A percentile compares a stretch with the other conserved stretches of the same genome.
These are phyloP conservation scores for Pisolithus albus DNA, from an alignment of 768 basidiomycete genomes.

Conservation along the genomic window DNA sequence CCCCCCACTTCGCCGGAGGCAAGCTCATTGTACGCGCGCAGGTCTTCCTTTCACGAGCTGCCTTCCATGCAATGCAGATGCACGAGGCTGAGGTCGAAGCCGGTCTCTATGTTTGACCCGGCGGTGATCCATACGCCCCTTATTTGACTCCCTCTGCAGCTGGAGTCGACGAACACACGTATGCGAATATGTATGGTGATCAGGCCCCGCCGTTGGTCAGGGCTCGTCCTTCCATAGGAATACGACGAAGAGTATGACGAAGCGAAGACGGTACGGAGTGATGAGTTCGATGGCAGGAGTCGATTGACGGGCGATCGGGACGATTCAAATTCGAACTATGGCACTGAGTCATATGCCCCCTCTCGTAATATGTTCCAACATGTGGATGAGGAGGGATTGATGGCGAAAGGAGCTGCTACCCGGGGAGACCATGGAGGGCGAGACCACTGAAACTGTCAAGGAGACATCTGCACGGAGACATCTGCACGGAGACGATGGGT, in stretches of 20 bases:
- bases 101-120: slow-evolving; percentile 50
- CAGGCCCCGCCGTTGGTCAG: slow-evolving; percentile 71
- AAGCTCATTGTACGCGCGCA: slow-evolving; percentile 24
- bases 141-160: slow-evolving; percentile 48
- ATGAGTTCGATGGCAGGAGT: slow-evolving; percentile 77
- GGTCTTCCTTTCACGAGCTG: slow-evolving; percentile 83
- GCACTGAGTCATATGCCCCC: slow-evolving; percentile 90
- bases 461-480: too few relatives aligned
- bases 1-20: neutral
- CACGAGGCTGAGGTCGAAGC: slow-evolving; percentile 71
- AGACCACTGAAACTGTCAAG: slow-evolving; percentile 81
- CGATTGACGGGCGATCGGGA: slow-evolving; percentile 72
- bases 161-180: slow-evolving; percentile 31
- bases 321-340: slow-evolving; percentile 74
- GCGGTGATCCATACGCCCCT: slow-evolving; percentile 71
- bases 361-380: slow-evolving; percentile 94
- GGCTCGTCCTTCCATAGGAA: slow-evolving; percentile 78
- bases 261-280: slow-evolving; percentile 61
- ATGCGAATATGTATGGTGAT: slow-evolving; percentile 42
- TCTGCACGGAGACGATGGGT: slow-evolving; percentile 88
- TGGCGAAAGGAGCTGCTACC: slow-evolving; percentile 81
- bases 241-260: slow-evolving; percentile 82
- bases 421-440: slow-evolving; percentile 80
- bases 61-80: slow-evolving; percentile 76
- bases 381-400: slow-evolving; percentile 61